These are phyloP conservation scores for Ophiostoma novo-ulmi DNA, from an alignment of 2,329 filamentous ascomycete genomes.

Conservation along the genomic window DNA sequence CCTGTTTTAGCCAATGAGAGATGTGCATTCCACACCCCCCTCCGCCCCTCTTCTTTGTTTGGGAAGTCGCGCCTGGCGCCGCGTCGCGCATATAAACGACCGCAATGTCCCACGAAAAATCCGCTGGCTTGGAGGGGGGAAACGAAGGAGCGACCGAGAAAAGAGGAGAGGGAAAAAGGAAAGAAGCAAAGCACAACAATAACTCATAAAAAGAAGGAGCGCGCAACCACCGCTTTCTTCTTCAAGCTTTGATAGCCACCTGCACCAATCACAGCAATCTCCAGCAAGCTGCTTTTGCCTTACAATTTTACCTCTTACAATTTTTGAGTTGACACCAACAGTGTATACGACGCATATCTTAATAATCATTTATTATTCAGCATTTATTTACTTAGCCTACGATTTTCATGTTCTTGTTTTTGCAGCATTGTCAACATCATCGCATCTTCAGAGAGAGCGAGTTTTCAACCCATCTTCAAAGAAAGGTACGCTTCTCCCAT, in stretches of 20 bases:
- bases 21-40: slow-evolving; percentile 20
- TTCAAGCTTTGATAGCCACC: background rate
- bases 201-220: slow-evolving; percentile 15
- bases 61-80: slow-evolving; percentile 28
- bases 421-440: background rate
- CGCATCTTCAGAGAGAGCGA: background rate
- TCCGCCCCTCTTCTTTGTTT: slow-evolving; percentile 26
- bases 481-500: background rate
- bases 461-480: background rate
- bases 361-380: background rate
- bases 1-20: slow-evolving; percentile 19
- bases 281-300: background rate
- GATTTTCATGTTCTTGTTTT: background rate
- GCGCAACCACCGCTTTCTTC: background rate
- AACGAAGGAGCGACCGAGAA: slow-evolving; percentile 13
- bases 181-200: background rate
- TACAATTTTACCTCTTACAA: background rate
- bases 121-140: slow-evolving; percentile 23
- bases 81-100: slow-evolving; percentile 47
- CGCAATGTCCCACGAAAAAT: slow-evolving; percentile 39
- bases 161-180: slow-evolving; percentile 14
- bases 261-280: slow-evolving; percentile 15
- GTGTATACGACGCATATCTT: background rate
- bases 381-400: background rate
- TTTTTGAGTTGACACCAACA: background rate